Evolutionary conservation across 31 red algal species (phyloP).

Genomic region (Asparagopsis taxiformis): DNA sequence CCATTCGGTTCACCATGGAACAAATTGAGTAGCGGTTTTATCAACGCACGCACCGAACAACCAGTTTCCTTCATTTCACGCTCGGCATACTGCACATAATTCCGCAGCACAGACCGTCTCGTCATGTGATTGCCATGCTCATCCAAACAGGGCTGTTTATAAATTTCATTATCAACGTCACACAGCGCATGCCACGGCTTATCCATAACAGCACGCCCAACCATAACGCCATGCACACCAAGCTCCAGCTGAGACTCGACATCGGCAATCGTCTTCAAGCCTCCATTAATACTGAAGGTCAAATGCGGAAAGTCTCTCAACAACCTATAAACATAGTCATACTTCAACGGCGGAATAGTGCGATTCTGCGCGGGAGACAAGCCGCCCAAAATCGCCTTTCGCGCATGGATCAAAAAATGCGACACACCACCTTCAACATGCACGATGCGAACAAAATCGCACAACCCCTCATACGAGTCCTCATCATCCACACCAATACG

Average conservation of each 20-base stretch:
- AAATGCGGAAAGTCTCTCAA: constrained; percentile 78
- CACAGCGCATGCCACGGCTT: constrained; percentile 81
- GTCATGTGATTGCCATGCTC: constrained; percentile 13
- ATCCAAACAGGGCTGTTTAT: constrained; percentile 1
- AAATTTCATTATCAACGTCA: constrained; percentile 70
- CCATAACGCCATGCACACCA: constrained; percentile 90
- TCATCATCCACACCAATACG: constrained; percentile 86
- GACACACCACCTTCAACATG: constrained; percentile 38
- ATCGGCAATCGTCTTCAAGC: constrained; percentile 49
- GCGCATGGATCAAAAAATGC: constrained; percentile 93
- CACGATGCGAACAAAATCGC: constrained; percentile 79
- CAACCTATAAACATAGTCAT: constrained; percentile 83
- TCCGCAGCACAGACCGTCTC: constrained; percentile 29
- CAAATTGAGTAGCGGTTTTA: constrained; percentile 76
- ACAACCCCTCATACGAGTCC: constrained; percentile 79
- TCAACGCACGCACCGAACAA: constrained; percentile 35
- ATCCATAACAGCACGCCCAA: constrained; percentile 92
- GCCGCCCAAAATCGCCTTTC: constrained; percentile 84
- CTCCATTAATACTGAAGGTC: constrained; percentile 88
- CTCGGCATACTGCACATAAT: constrained; percentile 59
- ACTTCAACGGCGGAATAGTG: constrained; percentile 80
- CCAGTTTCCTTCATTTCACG: constrained; percentile 4
- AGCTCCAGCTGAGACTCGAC: constrained; percentile 47
- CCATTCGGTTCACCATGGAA: constrained; percentile 80
- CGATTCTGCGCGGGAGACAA: constrained; percentile 94